Evolutionary conservation across 306 rosid species (phyloP), one percentile per base, ranked within the genome.

Genomic region (Prunus mira): DNA sequence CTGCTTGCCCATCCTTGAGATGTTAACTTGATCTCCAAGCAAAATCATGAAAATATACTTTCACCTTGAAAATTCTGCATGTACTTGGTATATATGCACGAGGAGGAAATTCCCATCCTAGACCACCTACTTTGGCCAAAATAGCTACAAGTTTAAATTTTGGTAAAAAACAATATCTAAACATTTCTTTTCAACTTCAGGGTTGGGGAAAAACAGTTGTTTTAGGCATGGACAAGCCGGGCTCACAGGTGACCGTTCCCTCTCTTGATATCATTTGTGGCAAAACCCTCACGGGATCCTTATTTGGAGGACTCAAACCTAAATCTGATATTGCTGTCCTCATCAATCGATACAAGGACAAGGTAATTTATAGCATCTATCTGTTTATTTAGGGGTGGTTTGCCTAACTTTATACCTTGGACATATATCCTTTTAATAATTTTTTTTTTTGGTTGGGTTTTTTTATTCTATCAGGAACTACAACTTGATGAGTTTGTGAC

Each of bases 131-230:
- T 34, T 5, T 34, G 38, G 38, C 38, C 38, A 34, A 5, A 34
- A 34, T 34, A 34, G 38, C 38, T 34, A 5, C 8, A 34, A 34
- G 38, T 5, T 34, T 34, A 34, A 34, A 34, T 34, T 34, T 34
- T 34, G 38, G 7, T 34, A 34, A 0, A 3, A 34, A 34, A 34
- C 38, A 34, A 34, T 34, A 34, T 34, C 38, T 34, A 1, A 34
- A 34, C 1, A 34, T 64, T 15, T 28, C 56, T 65, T 27, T 72
- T 24, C n/a, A 74, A 15, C 20, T 66, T 56, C 69, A 90, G 98
- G 98, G 97, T 63, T 95, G 97, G 98, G 98, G 98, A 3, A 88
- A 92, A 85, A 89, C 97, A 28, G 27, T 94, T 47, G 87, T 94
- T 24, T 32, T 94, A 71, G 98, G 96, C 38, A 89, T 89, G 78